Conservation (phyloP, 306 rosid species). For the Nissolia schottii region DNA sequence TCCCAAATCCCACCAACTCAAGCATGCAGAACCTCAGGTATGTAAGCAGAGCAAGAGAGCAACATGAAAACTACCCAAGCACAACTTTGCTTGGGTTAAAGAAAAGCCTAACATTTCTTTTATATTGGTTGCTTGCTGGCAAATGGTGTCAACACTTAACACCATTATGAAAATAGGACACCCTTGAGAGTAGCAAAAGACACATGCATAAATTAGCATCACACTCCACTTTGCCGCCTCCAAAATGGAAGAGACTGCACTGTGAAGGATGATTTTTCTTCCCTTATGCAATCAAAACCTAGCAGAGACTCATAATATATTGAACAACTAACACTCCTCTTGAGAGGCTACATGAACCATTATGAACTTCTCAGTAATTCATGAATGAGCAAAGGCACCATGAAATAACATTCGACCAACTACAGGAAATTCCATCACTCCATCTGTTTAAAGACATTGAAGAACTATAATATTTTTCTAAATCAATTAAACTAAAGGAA, state of each 20-base stretch:
- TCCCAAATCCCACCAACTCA: not conserved
- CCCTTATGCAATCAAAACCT: not conserved
- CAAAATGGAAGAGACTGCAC: not conserved
- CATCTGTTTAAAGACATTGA: not conserved
- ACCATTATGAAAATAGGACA: constrained; percentile 59
- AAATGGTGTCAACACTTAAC: constrained; percentile 45
- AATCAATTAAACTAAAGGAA: not conserved
- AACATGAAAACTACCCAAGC: constrained; percentile 31
- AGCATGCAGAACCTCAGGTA: not conserved
- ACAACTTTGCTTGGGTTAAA: constrained; percentile 14
- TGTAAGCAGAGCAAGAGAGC: constrained; percentile 26
- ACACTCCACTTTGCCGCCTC: not conserved
- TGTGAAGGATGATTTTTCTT: not conserved
- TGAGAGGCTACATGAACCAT: not conserved
- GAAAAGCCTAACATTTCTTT: constrained; percentile 22
- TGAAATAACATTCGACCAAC: constrained; percentile 6
- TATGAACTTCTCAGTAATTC: not conserved
- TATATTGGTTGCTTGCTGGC: constrained; percentile 64
- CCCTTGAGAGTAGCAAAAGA: constrained; percentile 30
- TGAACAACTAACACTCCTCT: not conserved
- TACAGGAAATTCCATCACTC: not conserved
- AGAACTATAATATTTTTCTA: not conserved
- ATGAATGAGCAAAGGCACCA: not conserved
- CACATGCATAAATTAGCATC: constrained; percentile 5
- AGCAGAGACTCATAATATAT: not conserved